Conservation (phyloP, 345 rosid species). For the Arabidopsis thaliana region TAIR10.1 NC_003070.9:8015001-8015500, state of each 20-base stretch:
- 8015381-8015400: constrained; percentile 80
- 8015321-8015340: constrained; percentile 94
- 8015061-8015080: constrained; percentile 89
- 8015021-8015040: constrained; percentile 70
- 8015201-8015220: constrained; percentile 91
- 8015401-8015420: constrained; percentile 74
- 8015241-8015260: neutral
- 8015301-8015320: neutral
- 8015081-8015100: constrained; percentile 90
- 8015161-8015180: constrained; percentile 78
- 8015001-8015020: constrained; percentile 94
- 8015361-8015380: constrained; percentile 92
- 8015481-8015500: constrained; percentile 86
- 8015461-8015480: constrained; percentile 75
- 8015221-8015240: constrained; percentile 65
- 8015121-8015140: constrained; percentile 82
- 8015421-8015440: constrained; percentile 98
- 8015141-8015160: constrained; percentile 71
- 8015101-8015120: constrained; percentile 76
- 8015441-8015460: constrained; percentile 96
- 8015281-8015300: neutral
- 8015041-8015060: constrained; percentile 61
- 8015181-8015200: constrained; percentile 88
- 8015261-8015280: neutral
- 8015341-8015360: constrained; percentile 94